Base-by-base conservation (phyloP, 495 filamentous ascomycete species). In the Penicillium lividum region DNA sequence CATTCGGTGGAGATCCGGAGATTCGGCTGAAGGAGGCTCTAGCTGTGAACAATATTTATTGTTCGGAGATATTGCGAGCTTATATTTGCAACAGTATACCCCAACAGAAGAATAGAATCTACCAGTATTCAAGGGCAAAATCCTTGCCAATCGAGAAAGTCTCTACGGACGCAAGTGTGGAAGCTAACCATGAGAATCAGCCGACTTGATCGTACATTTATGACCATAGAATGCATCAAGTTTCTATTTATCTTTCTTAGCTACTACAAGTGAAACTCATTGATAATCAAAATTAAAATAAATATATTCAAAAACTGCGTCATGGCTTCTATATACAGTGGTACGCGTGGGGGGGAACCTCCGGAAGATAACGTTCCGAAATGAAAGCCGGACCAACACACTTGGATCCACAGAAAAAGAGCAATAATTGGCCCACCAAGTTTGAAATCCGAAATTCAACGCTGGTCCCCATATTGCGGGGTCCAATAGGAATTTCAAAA, bases 381-480 rank as follows among this genome's bases (percentile, higher is more conserved):
- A 38, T 28, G 25, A 16, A 18, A 25, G 16, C 18, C 10, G 5
- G 16, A 38, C 31, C 22, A 22, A 22, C 22, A 2, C 22, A 22
- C 22, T 22, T 22, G 22, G 22, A 22, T 22, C 22, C 50, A 10
- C 31, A 4, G 25, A 28, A 6, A 52, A 9, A n/a, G 7, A 15
- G 18, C 7, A 27, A 13, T 15, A 38, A 18, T 43, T 28, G 25
- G 10, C 13, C 34, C 33, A 30, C 34, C 36, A 28, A 30, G 13
- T 43, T 30, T 3, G 27, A 38, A 28, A 40, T 53, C 34, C n/a
- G 4, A 29, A n/a, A 18, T 9, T 5, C n/a, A 30, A 53, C 9
- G 50, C 28, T 43, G 51, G 51, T 40, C 31, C 49, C 18, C 33
- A 53, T 42, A 15, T 40, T 43, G 38, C 51, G 51, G 51, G 36